Conservation (phyloP, 2,329 filamentous ascomycete genomes). For the Leptosphaerulina australis region DNA sequence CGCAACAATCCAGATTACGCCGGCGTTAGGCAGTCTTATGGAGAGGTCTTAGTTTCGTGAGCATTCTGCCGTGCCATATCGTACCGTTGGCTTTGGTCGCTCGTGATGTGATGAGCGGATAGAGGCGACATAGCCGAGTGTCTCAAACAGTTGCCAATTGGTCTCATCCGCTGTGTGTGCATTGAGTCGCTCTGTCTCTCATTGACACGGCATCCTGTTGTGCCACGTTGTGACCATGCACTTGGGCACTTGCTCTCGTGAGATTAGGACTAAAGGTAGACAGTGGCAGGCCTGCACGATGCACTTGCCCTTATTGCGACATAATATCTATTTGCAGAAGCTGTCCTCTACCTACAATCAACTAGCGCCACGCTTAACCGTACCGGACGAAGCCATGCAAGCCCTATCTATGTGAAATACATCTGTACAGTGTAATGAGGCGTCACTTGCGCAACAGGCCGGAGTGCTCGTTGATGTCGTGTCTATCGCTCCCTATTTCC, state of each 20-base stretch:
- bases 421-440: slow-evolving; percentile 2
- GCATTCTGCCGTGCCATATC: neutral
- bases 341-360: neutral
- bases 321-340: slow-evolving; percentile 6
- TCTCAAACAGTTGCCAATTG: neutral
- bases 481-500: slow-evolving; percentile 23
- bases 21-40: neutral
- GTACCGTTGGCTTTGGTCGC: neutral
- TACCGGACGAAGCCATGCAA: slow-evolving; percentile 9
- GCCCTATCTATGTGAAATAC: slow-evolving; percentile 5
- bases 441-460: slow-evolving; percentile 38
- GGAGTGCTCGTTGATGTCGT: slow-evolving; percentile 35
- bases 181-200: neutral
- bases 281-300: neutral
- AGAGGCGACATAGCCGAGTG: slow-evolving; percentile 1
- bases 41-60: slow-evolving; percentile 1
- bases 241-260: neutral
- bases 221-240: neutral
- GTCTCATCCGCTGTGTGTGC: neutral
- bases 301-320: neutral
- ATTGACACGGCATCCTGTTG: neutral
- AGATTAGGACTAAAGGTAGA: neutral
- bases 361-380: slow-evolving; percentile 10
- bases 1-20: slow-evolving; percentile 4
- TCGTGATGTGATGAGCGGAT: neutral